Evolutionary conservation across 2,329 filamentous ascomycete species (phyloP).

Genomic region (Alternaria solani): DNA sequence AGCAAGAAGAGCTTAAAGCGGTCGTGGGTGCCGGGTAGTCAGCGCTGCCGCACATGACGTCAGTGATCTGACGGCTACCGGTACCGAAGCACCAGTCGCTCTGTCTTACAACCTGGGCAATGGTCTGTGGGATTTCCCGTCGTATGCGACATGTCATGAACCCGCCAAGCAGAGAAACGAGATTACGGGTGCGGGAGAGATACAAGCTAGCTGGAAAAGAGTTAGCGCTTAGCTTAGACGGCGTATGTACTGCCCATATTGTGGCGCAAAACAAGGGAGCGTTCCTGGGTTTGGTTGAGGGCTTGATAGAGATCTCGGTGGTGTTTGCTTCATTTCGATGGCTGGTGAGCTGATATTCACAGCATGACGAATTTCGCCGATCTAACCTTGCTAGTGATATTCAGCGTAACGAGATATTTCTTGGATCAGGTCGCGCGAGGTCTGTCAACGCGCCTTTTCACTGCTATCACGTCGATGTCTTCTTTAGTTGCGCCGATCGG

Average conservation of each 20-base stretch:
- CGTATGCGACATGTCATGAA: constrained; percentile 27
- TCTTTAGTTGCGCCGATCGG: constrained; percentile 19
- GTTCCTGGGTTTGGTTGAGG: constrained; percentile 62
- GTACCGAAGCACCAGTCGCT: constrained; percentile 23
- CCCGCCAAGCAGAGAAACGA: constrained; percentile 26
- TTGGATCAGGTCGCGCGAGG: constrained; percentile 21
- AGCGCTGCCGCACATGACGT: constrained; percentile 25
- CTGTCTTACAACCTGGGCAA: constrained; percentile 34
- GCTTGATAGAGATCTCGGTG: constrained; percentile 39
- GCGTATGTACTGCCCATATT: constrained; percentile 77
- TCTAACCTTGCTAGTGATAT: constrained; percentile 14
- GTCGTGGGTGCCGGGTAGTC: constrained; percentile 23
- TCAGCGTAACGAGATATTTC: constrained; percentile 21
- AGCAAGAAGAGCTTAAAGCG: constrained; percentile 14
- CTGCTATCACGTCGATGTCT: constrained; percentile 22
- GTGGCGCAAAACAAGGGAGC: constrained; percentile 70
- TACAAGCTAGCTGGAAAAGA: constrained; percentile 75
- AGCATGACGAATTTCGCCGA: not conserved
- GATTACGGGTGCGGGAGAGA: constrained; percentile 75
- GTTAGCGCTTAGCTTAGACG: constrained; percentile 75
- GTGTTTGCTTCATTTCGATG: not conserved
- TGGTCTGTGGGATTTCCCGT: constrained; percentile 28
- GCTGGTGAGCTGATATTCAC: constrained; percentile 1
- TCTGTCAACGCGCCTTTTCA: constrained; percentile 15
- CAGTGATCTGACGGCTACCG: constrained; percentile 21